Evolutionary conservation across 2,329 filamentous ascomycete species (phyloP).

Genomic region (Penicillium italicum): DNA sequence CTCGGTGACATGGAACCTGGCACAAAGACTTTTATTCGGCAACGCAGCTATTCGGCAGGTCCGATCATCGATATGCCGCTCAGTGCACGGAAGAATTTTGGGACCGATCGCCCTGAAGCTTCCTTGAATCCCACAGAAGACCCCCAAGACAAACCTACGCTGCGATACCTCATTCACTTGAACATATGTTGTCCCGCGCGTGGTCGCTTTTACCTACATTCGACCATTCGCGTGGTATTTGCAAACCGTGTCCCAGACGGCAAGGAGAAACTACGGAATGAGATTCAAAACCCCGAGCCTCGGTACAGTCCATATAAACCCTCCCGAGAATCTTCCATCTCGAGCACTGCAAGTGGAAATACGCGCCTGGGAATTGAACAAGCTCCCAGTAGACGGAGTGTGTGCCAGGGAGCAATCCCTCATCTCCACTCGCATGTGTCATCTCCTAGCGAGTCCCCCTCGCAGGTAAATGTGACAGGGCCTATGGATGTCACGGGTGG

Average conservation of each 20-base stretch:
- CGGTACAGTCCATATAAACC: conserved; percentile 81
- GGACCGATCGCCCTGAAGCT: conserved; percentile 54
- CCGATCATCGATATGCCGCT: conserved; percentile 72
- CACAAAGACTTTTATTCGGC: conserved; percentile 92
- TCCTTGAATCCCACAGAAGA: conserved; percentile 46
- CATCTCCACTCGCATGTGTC: conserved; percentile 10
- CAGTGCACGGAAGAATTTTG: conserved; percentile 39
- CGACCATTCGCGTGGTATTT: conserved; percentile 89
- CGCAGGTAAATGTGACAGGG: conserved; percentile 9
- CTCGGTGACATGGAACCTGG: conserved; percentile 87
- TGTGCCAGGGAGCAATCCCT: conserved; percentile 40
- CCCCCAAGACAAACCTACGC: conserved; percentile 57
- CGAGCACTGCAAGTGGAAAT: conserved; percentile 36
- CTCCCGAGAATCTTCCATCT: conserved; percentile 41
- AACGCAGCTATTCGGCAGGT: conserved; percentile 86
- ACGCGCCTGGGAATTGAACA: conserved; percentile 58
- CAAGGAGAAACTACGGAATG: conserved; percentile 86
- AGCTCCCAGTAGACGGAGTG: conserved; percentile 56
- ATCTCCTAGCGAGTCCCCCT: conserved; percentile 11
- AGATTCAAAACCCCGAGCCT: conserved; percentile 84
- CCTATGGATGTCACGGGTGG: conserved; percentile 11
- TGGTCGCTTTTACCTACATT: conserved; percentile 85
- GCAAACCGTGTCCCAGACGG: conserved; percentile 94
- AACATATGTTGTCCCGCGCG: conserved; percentile 86
- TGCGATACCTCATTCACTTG: conserved; percentile 87